Conservation (phyloP, 495 filamentous ascomycete species). For the Aspergillus taichungensis region DNA sequence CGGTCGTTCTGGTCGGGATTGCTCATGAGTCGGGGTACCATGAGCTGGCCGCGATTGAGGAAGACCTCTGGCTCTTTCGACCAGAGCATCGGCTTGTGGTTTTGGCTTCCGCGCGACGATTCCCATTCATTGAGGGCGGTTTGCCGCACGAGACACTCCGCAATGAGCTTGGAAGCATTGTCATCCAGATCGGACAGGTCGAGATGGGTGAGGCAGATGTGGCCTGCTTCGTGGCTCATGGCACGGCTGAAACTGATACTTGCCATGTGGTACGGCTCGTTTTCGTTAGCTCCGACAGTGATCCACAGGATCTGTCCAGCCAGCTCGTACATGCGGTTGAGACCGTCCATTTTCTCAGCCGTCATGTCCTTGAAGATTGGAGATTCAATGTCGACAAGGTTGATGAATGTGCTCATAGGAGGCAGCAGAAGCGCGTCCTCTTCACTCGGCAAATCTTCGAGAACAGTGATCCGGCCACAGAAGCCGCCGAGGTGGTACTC, state of each 20-base stretch:
- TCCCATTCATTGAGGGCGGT: no score
- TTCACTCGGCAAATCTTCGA: slow-evolving; percentile 9
- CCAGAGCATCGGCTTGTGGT: slow-evolving; percentile 9
- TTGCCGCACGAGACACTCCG: no score
- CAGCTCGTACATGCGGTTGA: slow-evolving; percentile 18
- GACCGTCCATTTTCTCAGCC: neutral
- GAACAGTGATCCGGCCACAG: slow-evolving; percentile 6
- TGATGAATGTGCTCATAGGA: no score
- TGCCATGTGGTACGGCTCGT: no score
- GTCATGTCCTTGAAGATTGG: slow-evolving; percentile 35
- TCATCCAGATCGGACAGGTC: no score
- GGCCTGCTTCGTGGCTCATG: no score
- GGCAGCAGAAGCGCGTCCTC: no score
- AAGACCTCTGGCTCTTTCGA: slow-evolving; percentile 19
- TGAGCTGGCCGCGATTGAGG: slow-evolving; percentile 7
- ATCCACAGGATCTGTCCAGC: slow-evolving; percentile 31
- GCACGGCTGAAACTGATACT: no score
- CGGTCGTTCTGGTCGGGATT: slow-evolving; percentile 15
- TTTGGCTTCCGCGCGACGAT: no score
- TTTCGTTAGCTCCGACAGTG: neutral
- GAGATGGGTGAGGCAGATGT: no score
- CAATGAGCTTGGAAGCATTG: no score
- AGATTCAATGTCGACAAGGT: slow-evolving; percentile 32
- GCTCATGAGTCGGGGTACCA: slow-evolving; percentile 15
- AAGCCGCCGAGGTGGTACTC: neutral